Percentiles rank a stretch among this genome's conserved stretches.
phyloP scores from a whole-genome alignment of 768 basidiomycete genomes.

The Trametes sanguinea region DNA sequence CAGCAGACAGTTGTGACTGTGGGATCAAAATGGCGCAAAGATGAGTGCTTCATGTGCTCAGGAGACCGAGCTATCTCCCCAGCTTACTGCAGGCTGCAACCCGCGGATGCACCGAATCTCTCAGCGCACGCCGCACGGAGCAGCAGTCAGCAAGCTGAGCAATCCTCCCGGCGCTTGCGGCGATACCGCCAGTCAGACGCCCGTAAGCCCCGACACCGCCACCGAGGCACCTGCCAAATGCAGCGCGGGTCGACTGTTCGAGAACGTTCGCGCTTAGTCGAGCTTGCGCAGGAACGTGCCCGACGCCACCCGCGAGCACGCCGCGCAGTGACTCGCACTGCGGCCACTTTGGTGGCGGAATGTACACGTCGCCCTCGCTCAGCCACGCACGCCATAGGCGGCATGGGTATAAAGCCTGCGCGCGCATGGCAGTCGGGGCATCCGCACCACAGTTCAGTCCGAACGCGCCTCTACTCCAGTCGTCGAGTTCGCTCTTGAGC shows the following conservation, averaged over 20 bases:
- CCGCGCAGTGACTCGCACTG: neutral
- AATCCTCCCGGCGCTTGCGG: no score
- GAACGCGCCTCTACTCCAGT: neutral
- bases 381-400: neutral
- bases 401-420: slow-evolving; percentile 5
- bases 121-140: no score
- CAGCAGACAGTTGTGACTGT: no score
- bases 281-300: neutral
- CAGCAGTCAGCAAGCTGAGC: no score
- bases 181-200: no score
- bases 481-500: slow-evolving; percentile 9
- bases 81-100: no score
- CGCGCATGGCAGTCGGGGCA: neutral
- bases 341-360: no score
- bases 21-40: no score
- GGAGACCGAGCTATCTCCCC: no score
- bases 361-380: no score
- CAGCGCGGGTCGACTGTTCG: neutral
- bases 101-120: no score
- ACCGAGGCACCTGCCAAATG: slow-evolving; percentile 7
- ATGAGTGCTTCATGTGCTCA: no score
- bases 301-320: neutral
- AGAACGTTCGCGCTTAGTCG: slow-evolving; percentile 6
- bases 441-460: slow-evolving; percentile 11
- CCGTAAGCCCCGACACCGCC: slow-evolving; percentile 1